These are phyloP conservation scores for Hypsizygus marmoreus DNA, from an alignment of 768 basidiomycete species.

Conservation along the genomic window DNA sequence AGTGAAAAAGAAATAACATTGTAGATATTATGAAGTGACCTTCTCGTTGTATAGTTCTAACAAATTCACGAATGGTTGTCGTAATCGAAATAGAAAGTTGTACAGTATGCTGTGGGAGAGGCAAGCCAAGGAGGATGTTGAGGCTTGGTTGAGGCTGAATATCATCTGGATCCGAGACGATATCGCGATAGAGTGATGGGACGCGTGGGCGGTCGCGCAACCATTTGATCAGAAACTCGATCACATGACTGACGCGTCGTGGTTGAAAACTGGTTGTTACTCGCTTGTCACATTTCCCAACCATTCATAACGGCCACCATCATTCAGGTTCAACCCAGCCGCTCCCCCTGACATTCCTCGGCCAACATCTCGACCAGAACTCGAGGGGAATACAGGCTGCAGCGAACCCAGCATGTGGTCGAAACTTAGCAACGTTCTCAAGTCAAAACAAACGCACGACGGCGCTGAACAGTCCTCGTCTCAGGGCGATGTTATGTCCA, in stretches of 20 bases:
- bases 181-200: no score
- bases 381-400: conserved; percentile 1
- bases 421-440: conserved; percentile 59
- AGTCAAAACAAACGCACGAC: conserved; percentile 35
- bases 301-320: conserved; percentile 15
- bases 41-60: no score
- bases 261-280: conserved; percentile 19
- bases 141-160: no score
- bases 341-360: neutral
- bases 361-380: neutral
- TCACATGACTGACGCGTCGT: conserved; percentile 25
- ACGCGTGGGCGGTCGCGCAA: no score
- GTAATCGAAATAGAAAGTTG: no score
- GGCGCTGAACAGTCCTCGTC: conserved; percentile 32
- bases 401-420: conserved; percentile 65
- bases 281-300: conserved; percentile 10
- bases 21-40: no score
- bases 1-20: no score
- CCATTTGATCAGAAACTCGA: no score
- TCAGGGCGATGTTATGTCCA: conserved; percentile 46
- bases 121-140: no score
- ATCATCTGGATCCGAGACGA: no score
- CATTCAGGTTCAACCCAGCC: conserved; percentile 1
- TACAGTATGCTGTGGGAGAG: no score
- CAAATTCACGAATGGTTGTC: no score